phyloP scores from a whole-genome alignment of 1,284 basidiomycete species.

The Agaricales sp. region DNA sequence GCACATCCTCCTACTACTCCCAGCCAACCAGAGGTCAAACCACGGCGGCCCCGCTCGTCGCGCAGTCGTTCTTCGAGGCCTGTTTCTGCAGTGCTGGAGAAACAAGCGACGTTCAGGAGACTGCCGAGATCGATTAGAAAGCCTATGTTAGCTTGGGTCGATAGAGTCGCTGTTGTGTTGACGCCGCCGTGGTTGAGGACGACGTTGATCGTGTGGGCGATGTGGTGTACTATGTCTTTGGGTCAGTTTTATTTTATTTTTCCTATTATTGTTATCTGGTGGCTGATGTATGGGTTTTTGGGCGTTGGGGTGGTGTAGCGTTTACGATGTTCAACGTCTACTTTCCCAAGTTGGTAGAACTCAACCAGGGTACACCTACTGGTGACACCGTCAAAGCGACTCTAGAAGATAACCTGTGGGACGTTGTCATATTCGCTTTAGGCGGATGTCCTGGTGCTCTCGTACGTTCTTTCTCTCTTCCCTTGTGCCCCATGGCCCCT shows the following conservation, averaged over 20 bases:
- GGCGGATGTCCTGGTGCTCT: conserved; percentile 85
- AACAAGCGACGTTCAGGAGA: conserved; percentile 24
- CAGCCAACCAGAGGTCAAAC: not conserved
- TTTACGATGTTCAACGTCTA: conserved; percentile 98
- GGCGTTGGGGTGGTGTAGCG: conserved; percentile 30
- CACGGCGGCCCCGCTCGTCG: not conserved
- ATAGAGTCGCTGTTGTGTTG: conserved; percentile 69
- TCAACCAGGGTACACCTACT: conserved; percentile 21
- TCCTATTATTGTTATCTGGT: not conserved
- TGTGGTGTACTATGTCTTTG: conserved; percentile 76
- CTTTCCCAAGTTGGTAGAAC: conserved; percentile 84
- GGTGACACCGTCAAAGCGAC: conserved; percentile 28
- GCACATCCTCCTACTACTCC: conserved; percentile 1
- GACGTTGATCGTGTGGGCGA: conserved; percentile 76
- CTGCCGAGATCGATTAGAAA: conserved; percentile 36
- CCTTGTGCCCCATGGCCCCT: conserved; percentile 2
- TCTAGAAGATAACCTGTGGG: conserved; percentile 64
- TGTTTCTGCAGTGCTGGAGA: conserved; percentile 30
- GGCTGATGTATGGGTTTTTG: conserved; percentile 2
- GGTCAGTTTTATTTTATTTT: conserved; percentile 36
- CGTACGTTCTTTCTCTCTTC: conserved; percentile 32
- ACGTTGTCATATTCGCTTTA: conserved; percentile 74
- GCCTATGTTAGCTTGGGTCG: conserved; percentile 57
- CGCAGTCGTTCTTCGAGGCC: conserved; percentile 9
- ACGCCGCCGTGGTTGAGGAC: conserved; percentile 75